A percentile compares a stretch with the other conserved stretches of the same genome.
phyloP scores from a whole-genome alignment of 2,329 filamentous ascomycete species.

The Plectosphaerella plurivora region DNA sequence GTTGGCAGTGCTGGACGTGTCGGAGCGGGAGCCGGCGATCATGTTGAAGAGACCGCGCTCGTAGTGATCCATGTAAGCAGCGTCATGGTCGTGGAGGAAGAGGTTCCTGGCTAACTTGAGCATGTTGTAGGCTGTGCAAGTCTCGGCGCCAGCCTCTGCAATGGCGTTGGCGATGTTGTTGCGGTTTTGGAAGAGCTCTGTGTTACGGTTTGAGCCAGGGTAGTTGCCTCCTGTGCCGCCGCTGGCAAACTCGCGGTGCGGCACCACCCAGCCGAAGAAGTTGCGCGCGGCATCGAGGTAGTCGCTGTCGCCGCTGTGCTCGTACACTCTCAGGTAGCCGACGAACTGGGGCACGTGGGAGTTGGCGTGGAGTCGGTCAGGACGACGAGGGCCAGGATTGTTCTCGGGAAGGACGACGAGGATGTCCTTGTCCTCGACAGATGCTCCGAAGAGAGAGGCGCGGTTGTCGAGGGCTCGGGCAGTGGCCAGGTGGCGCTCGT shows the following conservation, averaged over 20 bases:
- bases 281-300: slow-evolving; percentile 24
- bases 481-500: slow-evolving; percentile 19
- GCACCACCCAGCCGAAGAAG: slow-evolving; percentile 26
- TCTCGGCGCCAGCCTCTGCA: slow-evolving; percentile 20
- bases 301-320: slow-evolving; percentile 20
- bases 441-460: slow-evolving; percentile 22
- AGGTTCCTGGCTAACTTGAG: slow-evolving; percentile 25
- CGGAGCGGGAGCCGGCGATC: slow-evolving; percentile 24
- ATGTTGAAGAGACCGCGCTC: slow-evolving; percentile 27
- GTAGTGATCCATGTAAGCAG: slow-evolving; percentile 27
- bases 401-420: slow-evolving; percentile 20
- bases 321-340: slow-evolving; percentile 23
- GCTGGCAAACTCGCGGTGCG: slow-evolving; percentile 22
- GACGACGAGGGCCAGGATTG: slow-evolving; percentile 21
- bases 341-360: slow-evolving; percentile 25
- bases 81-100: slow-evolving; percentile 24
- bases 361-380: slow-evolving; percentile 23
- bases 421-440: slow-evolving; percentile 22
- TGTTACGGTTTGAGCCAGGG: slow-evolving; percentile 22
- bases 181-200: slow-evolving; percentile 25
- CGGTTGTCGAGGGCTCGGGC: slow-evolving; percentile 26
- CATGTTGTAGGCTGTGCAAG: slow-evolving; percentile 25
- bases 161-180: slow-evolving; percentile 26
- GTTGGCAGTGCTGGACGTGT: slow-evolving; percentile 14
- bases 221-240: slow-evolving; percentile 24